Base-by-base conservation (phyloP, 169 alveolate genomes). In the Babesia divergens region DNA sequence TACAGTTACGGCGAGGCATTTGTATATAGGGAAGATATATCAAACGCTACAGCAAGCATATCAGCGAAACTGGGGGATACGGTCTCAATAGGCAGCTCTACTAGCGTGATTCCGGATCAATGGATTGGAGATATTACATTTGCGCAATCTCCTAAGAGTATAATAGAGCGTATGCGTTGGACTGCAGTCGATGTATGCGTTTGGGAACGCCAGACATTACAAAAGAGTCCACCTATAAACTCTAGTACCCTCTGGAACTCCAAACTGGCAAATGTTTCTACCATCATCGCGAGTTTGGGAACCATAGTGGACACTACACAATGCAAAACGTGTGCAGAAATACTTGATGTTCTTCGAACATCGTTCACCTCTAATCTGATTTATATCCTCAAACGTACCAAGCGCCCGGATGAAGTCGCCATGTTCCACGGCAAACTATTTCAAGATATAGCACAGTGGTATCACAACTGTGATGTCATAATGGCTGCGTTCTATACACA, bases 401-500 rank as follows among this genome's bases (percentile, higher is more conserved):
- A 46, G 46, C 56, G 72, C 9, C 28, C 13, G 31, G 72, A 62
- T 7, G 50, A 62, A 22, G 28, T 62, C 42, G 72, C 43, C 22
- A 49, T 60, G 9, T 6, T 62, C 60, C 38, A 62, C 26, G 51
- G 59, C 26, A n/a, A 44, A 5, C 47, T 62, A 35, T 43, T 62
- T 32, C 72, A 62, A 13, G 35, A 14, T 2, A 11, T 44, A 14
- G 24, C 31, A 28, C 7, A 7, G 47, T n/a, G 16, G 13, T 62
- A 62, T 22, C 34, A 29, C 32, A 62, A 62, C 3, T 58, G 59
- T 8, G 72, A 62, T 29, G 72, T 50, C 16, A 43, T 62, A 28
- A 14, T 43, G 59, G 59, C 60, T 13, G 29, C 72, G n/a, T 62
- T 18, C 46, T 62, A 32, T 35, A 46, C 47, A 6, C 59, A 62